Base-by-base conservation (phyloP, 2,329 filamentous ascomycete species). In the Dactylellina haptotyla region DNA sequence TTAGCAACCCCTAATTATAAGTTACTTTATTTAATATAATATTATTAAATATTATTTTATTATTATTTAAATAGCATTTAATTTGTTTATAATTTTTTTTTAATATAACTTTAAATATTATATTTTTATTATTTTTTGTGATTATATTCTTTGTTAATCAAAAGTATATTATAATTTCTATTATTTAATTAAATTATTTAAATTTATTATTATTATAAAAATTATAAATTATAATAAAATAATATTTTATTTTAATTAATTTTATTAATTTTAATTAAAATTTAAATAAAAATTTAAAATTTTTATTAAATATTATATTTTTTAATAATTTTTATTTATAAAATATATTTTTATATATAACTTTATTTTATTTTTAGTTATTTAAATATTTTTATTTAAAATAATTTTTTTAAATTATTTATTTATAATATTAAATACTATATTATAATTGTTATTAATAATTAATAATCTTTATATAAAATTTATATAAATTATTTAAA, bases 371-470 rank as follows among this genome's bases (percentile, higher is more conserved):
- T 34, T 45, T 37, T 58, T 45, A 45, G 18, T 37, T 16, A 37
- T 58, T 58, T 45, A 45, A 23, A 45, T 45, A 32, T 9, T 10
- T 6, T 34, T 5, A 58, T 58, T 23, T 41, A 46, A 58, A 10
- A 58, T 58, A 45, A 37, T 39, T 58, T 58, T 43, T 58, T 58
- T 39, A 10, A 58, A 37, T 20, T 41, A 32, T 37, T 37, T 58
- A 37, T 58, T 58, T 43, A n/a, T 37, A 10, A 25, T 37, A 10
- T 8, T 43, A 10, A 37, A 46, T 8, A 23, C 9, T 58, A 37
- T 37, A 37, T 58, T 58, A 26, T 25, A 37, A 20, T 39, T 39
- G 6, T 46, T 58, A 37, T 58, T 45, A 9, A 34, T 6, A 14
- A 8, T 45, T 45, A 45, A 20, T 45, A 16, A 16, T 45, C 5